Percentiles rank a stretch among this genome's conserved stretches.
These are phyloP conservation scores for Cyanodermella asteris DNA, from an alignment of 2,329 filamentous ascomycete genomes.

Conservation along the genomic window DNA sequence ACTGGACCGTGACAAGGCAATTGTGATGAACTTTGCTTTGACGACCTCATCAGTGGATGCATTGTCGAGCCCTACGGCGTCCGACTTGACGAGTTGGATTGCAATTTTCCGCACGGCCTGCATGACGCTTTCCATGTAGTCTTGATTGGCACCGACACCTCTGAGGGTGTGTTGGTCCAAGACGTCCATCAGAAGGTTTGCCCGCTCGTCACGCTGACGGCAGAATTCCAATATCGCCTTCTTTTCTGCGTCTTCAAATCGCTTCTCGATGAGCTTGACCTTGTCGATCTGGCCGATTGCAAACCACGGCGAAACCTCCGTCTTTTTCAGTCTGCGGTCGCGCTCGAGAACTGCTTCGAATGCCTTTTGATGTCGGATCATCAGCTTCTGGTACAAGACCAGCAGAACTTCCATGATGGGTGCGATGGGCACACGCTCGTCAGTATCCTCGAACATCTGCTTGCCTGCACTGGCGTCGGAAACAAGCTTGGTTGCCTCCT, in stretches of 20 bases:
- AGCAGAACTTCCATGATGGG: constrained; percentile 24
- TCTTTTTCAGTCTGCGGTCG: constrained; percentile 31
- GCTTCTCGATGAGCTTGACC: constrained; percentile 22
- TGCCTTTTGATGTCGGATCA: constrained; percentile 26
- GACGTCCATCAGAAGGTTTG: constrained; percentile 26
- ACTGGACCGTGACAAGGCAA: constrained; percentile 15
- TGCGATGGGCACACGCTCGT: constrained; percentile 15
- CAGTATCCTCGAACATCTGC: constrained; percentile 8
- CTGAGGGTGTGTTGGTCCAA: constrained; percentile 28
- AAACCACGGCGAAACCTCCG: constrained; percentile 29
- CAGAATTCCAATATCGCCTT: constrained; percentile 26
- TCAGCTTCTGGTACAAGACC: constrained; percentile 24
- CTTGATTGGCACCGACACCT: constrained; percentile 28
- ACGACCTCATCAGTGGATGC: constrained; percentile 12
- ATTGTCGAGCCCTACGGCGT: constrained; percentile 7
- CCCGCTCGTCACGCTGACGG: constrained; percentile 25
- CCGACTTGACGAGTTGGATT: too few species aligned
- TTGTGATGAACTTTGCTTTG: constrained; percentile 15
- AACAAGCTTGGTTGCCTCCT: constrained; percentile 20
- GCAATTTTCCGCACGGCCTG: constrained; percentile 20
- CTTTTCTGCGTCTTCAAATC: constrained; percentile 27
- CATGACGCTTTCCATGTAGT: constrained; percentile 25
- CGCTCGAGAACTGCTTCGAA: constrained; percentile 29
- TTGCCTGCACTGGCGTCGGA: constrained; percentile 11
- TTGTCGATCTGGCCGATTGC: constrained; percentile 28